Base-by-base conservation (phyloP, 768 basidiomycete species). In the Kwoniella sp. region DNA sequence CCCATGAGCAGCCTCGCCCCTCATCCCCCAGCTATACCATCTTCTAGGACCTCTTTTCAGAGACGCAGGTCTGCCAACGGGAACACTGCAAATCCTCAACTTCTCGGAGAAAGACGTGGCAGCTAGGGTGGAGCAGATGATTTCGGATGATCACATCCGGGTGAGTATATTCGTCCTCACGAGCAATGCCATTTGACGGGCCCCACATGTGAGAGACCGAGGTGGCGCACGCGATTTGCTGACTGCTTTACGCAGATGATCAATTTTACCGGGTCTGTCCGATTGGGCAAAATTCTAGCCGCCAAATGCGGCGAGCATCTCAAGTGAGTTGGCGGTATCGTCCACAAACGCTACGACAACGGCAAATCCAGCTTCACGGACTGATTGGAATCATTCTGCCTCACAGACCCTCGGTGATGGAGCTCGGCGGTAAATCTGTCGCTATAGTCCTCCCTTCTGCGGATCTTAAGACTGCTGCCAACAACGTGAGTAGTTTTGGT, bases 11-110 rank as follows among this genome's bases (percentile, higher is more conserved):
- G 80, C 82, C 9, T 78, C 75, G 25, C 76, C 77, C 25, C 66
- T 76, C 48, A 73, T 76, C 15, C 83, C 83, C 1, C 71, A 74
- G 23, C 62, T 76, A 1, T 81, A 82, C 54, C 60, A 68, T 29
- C 66, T 76, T 29, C 67, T 82, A 9, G 81, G 78, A 15, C 70
- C 81, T 23, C 61, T 83, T 25, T 78, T 83, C 68, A 62, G 68
- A 29, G 81, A 84, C 74, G 88, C 87, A 0, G 87, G 88, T 0
- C 75, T 90, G 0, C 88, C 88, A 4, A 75, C 80, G 17, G 87
- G 87, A 5, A 87, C 87, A 7, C 69, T 89, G 5, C 87, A 88
- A 68, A 84, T 72, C 31, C 48, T 75, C 13, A 61, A 75, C 52
- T 73, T 64, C 37, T 65, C 69, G 1, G 71, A 72, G 20, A 57